Evolutionary conservation across 345 rosid genomes (phyloP), one percentile per base, ranked within the genome.

Genomic region (Gossypium turneri): DNA sequence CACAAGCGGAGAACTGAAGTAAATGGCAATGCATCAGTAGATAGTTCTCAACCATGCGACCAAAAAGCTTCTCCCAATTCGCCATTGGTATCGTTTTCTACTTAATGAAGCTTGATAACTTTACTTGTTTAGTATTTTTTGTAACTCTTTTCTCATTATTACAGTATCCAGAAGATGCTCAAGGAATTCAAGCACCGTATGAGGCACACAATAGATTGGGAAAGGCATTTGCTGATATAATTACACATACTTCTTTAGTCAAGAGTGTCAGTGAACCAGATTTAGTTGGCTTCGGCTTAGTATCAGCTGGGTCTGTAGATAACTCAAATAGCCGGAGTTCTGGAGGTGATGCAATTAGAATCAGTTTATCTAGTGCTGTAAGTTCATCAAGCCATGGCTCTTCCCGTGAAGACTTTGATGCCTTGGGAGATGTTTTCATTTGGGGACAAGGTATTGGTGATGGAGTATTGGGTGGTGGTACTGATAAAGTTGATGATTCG

Each of bases 311-410:
- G 3, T 70, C 63, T 45, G 77, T 72, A 41, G 94, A 90, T 67
- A 84, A 79, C 78, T 76, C 87, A 52, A 89, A 75, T 78, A 81
- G 85, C 79, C 87, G 88, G 53, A 86, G 27, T 76, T 92, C 98
- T 41, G 75, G 83, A 45, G 45, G 81, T 62, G 98, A 94, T 48
- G 79, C 90, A 68, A 76, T 76, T 78, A 84, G 94, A 76, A 78
- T 89, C 64, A 94, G 98, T 81, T 82, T 89, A 82, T 94, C 97
- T 17, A 92, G 94, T 81, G 92, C 84, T 72, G 82, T 90, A 34
- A 94, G 98, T 73, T 90, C 92, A 22, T 92, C 93, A 44, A 94
- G 97, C 86, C 98, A 90, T 19, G 91, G 94, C 63, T 92, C 98
- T 52, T 87, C 9, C 77, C 92, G 75, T 67, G 94, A 89, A 75